Evolutionary conservation across 2,329 filamentous ascomycete genomes (phyloP), one percentile per base, ranked within the genome.

Genomic region (Thelonectria blattea): DNA sequence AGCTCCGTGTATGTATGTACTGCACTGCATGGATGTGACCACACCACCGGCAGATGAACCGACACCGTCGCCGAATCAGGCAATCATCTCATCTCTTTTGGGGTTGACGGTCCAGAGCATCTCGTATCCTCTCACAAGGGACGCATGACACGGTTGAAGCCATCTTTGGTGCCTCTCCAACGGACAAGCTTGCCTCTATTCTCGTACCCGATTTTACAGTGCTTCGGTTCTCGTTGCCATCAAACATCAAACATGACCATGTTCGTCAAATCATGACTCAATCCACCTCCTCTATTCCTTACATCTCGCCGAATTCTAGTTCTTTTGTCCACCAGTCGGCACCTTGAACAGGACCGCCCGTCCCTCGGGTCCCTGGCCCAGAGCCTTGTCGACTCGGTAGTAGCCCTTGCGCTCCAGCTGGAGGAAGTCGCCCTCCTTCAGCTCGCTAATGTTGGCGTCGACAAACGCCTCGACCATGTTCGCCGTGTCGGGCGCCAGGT

Each of bases 371-470:
- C 80, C 82, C 70, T 83, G 76, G 41, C 70, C 73, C 27, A 85
- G 75, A 10, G 81, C 81, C 78, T 86, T 86, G 78, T 98, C 94
- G 24, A 96, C 88, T 53, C 94, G 85, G 81, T 91, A 98, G 79
- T 92, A 98, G 1, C 93, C 94, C 78, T 94, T 92, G 63, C 94
- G 85, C 82, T 98, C 94, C 47, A 98, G 90, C 81, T 98, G 95
- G 68, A 98, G 92, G 64, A 98, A 94, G 69, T 97, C 93, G 71
- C 92, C 91, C 74, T 88, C 88, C 83, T 92, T 93, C 47, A 97
- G 81, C 63, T 87, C 82, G 0, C 85, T 83, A 1, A 96, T 89
- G 69, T 93, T 96, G 72, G 87, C 88, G 72, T 97, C 94, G 24
- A 91, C 93, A 54, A 91, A 75, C 1, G 91, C 92, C 65, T 90